Conservation (phyloP, 1,139 yeast genomes). For the Suhomyces yuchorum region DNA sequence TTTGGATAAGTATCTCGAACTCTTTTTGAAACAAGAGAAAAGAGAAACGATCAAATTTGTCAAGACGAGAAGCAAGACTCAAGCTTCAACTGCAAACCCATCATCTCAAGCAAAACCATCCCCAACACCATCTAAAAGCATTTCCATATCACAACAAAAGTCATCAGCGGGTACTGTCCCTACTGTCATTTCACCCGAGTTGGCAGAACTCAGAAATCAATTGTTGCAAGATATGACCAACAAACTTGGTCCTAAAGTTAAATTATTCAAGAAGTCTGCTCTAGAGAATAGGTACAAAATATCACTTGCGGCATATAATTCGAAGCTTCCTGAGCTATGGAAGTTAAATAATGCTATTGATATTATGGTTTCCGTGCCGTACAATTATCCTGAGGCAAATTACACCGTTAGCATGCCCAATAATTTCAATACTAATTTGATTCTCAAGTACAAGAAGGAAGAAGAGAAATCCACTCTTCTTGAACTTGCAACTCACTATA, state of each 20-base stretch:
- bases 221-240: conserved; percentile 26
- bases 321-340: conserved; percentile 20
- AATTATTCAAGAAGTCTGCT: conserved; percentile 29
- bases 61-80: conserved; percentile 18
- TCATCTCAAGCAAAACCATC: not conserved
- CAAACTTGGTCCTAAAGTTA: conserved; percentile 27
- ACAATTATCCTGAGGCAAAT: conserved; percentile 19
- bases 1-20: conserved; percentile 60
- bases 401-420: conserved; percentile 25
- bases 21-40: conserved; percentile 59
- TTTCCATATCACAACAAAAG: not conserved
- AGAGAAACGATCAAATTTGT: conserved; percentile 53
- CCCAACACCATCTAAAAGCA: not conserved
- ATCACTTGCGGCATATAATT: conserved; percentile 22
- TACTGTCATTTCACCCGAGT: conserved; percentile 14
- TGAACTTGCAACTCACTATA: conserved; percentile 21
- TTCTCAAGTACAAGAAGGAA: conserved; percentile 22
- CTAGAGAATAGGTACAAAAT: conserved; percentile 25
- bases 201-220: conserved; percentile 19
- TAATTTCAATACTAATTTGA: conserved; percentile 28
- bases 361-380: conserved; percentile 21
- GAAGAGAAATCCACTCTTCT: conserved; percentile 17
- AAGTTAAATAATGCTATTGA: conserved; percentile 17
- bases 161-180: not conserved
- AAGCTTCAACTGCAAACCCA: not conserved